A percentile compares a stretch with the other conserved stretches of the same genome.
Evolutionary conservation across 2,329 filamentous ascomycete species (phyloP).

Genomic region (Microthyrium microscopicum): DNA sequence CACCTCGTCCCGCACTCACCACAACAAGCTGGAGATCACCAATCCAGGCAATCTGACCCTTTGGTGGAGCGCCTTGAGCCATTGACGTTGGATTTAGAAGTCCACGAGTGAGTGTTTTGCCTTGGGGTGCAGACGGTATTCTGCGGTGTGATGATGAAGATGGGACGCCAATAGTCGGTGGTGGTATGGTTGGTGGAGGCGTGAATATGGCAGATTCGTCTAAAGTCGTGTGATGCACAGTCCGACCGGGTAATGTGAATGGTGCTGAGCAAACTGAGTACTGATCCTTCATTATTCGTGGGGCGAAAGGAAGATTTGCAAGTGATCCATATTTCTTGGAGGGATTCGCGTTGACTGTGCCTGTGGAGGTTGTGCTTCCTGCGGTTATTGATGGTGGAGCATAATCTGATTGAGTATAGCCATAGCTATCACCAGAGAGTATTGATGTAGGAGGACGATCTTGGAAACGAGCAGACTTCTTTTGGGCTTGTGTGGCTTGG

Average conservation of each 20-base stretch:
- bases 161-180: background rate
- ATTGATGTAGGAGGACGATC: background rate
- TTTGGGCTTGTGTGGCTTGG: too few species aligned
- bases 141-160: background rate
- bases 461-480: slow-evolving; percentile 3
- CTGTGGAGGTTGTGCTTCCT: slow-evolving; percentile 8
- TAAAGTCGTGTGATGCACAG: slow-evolving; percentile 16
- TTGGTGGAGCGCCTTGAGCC: slow-evolving; percentile 38
- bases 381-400: slow-evolving; percentile 1
- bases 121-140: slow-evolving; percentile 1
- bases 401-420: background rate
- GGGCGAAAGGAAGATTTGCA: slow-evolving; percentile 68
- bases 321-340: slow-evolving; percentile 74
- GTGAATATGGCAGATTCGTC: background rate
- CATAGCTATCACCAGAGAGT: background rate
- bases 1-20: slow-evolving; percentile 62
- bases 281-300: slow-evolving; percentile 72
- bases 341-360: slow-evolving; percentile 28
- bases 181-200: background rate
- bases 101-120: slow-evolving; percentile 22
- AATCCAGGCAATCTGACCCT: slow-evolving; percentile 76
- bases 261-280: slow-evolving; percentile 70
- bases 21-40: slow-evolving; percentile 58
- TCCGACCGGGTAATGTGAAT: slow-evolving; percentile 72
- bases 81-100: too few species aligned